Conservation (phyloP, 2,329 filamentous ascomycete species). For the Clarireedia monteithiana region DNA sequence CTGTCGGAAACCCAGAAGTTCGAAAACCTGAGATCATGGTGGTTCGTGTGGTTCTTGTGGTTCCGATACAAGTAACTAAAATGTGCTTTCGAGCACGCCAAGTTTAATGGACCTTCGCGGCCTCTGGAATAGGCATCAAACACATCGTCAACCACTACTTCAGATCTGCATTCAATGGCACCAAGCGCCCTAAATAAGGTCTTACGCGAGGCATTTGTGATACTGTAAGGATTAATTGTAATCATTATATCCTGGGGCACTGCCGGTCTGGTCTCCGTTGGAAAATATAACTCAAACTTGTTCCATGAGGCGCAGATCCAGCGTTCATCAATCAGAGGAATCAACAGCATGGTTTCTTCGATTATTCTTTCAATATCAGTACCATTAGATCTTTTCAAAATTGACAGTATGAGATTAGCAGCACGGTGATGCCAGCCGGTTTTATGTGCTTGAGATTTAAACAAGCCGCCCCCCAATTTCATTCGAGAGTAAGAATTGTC, state of each 20-base stretch:
- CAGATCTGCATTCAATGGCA: background rate
- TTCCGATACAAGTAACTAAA: background rate
- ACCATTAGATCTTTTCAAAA: constrained; percentile 7
- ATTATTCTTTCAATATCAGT: constrained; percentile 1
- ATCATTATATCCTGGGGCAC: background rate
- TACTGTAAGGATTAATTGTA: background rate
- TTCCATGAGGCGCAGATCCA: background rate
- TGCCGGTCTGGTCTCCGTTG: background rate
- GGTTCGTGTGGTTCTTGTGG: background rate
- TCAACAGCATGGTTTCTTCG: background rate
- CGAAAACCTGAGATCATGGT: background rate
- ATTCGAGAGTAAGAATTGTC: background rate
- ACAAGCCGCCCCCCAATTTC: background rate
- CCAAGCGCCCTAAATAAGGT: constrained; percentile 10
- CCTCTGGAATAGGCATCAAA: constrained; percentile 4
- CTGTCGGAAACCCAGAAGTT: background rate
- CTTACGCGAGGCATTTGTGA: background rate
- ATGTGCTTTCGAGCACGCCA: background rate
- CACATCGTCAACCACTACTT: constrained; percentile 6
- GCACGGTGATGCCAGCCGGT: constrained; percentile 10
- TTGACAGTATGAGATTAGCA: constrained; percentile 8
- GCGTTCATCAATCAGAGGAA: background rate
- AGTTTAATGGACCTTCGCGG: background rate
- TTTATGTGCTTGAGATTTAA: background rate
- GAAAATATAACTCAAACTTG: background rate